A percentile compares a stretch with the other conserved stretches of the same genome.
These are phyloP conservation scores for Saccharomycopsis babjevae DNA, from an alignment of 805 yeast species.

Conservation along the genomic window DNA sequence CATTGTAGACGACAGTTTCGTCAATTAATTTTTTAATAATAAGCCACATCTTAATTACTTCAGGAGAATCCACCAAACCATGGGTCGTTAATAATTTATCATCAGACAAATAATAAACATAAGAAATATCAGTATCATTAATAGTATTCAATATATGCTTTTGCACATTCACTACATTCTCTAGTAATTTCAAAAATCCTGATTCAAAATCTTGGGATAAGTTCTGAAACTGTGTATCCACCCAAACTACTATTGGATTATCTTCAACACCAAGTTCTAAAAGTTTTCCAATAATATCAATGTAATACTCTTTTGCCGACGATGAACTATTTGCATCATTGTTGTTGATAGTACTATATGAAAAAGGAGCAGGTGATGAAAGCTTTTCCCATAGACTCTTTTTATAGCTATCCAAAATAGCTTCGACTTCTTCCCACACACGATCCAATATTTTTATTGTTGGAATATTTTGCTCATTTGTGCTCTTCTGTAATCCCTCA, in stretches of 20 bases:
- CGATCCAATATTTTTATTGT: constrained; percentile 34
- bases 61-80: constrained; percentile 40
- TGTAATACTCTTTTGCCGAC: constrained; percentile 22
- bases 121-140: constrained; percentile 27
- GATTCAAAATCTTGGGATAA: constrained; percentile 32
- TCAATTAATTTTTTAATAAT: constrained; percentile 32
- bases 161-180: constrained; percentile 32
- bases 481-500: neutral
- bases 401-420: constrained; percentile 44
- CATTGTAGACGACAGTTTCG: constrained; percentile 30
- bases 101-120: constrained; percentile 21
- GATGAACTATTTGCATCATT: constrained; percentile 22
- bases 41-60: constrained; percentile 53
- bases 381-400: constrained; percentile 43
- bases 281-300: constrained; percentile 37
- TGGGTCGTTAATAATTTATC: constrained; percentile 18
- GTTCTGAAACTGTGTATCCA: constrained; percentile 37
- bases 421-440: constrained; percentile 48
- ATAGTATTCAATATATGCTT: constrained; percentile 30
- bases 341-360: neutral
- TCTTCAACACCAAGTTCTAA: constrained; percentile 53
- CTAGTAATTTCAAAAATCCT: constrained; percentile 32
- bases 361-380: constrained; percentile 17
- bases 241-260: constrained; percentile 58
- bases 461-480: constrained; percentile 17